Evolutionary conservation across 306 rosid genomes (phyloP).

Genomic region (Cajanus cajan): DNA sequence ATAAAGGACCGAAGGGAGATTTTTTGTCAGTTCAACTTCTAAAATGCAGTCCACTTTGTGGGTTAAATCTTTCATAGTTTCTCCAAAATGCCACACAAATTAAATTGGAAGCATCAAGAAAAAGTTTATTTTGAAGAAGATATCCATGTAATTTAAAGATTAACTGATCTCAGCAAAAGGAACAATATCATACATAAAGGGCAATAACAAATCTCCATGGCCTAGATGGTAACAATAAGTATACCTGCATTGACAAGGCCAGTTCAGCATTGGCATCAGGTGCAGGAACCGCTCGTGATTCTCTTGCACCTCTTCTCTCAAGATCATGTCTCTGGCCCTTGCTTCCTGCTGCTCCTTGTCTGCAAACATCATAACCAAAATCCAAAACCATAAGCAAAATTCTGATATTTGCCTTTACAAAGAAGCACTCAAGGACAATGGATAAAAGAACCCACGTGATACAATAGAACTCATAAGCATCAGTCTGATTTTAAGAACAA

Average conservation of each 20-base stretch:
- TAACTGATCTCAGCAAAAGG: not conserved
- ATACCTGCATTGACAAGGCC: constrained; percentile 93
- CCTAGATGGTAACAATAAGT: not conserved
- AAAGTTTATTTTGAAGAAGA: not conserved
- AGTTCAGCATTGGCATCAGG: constrained; percentile 99
- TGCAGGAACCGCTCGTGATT: constrained; percentile 92
- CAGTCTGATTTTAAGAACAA: not conserved
- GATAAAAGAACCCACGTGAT: not conserved
- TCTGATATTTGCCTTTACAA: constrained; percentile 6
- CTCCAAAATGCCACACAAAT: constrained; percentile 1
- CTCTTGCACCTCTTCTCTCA: constrained; percentile 76
- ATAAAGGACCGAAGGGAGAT: no score
- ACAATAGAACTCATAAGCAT: not conserved
- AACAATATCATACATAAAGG: not conserved
- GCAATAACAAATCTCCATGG: not conserved
- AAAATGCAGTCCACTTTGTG: not conserved
- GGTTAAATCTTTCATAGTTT: not conserved
- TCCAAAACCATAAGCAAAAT: constrained; percentile 18
- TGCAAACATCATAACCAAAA: constrained; percentile 37
- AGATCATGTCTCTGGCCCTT: constrained; percentile 77
- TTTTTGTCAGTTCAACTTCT: not conserved
- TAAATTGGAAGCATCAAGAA: not conserved
- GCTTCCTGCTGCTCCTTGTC: constrained; percentile 89
- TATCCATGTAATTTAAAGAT: constrained; percentile 1
- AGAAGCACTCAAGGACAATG: not conserved